These are phyloP conservation scores for Lipomyces yamadae DNA, from an alignment of 805 yeast species.

Conservation along the genomic window DNA sequence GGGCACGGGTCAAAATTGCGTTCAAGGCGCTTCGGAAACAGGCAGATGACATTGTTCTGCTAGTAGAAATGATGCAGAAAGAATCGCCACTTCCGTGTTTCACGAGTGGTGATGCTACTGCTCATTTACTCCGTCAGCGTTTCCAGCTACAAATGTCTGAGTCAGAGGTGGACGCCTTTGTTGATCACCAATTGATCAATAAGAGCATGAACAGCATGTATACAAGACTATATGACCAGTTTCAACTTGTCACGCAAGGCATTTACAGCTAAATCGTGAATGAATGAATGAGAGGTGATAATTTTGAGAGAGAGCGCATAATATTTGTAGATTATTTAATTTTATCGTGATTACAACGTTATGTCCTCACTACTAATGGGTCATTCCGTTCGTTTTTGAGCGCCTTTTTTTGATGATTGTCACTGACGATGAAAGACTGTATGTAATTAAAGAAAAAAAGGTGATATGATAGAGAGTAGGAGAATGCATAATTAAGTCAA, in stretches of 20 bases:
- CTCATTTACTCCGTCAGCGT: conserved; percentile 77
- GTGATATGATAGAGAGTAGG: neutral
- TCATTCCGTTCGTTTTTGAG: neutral
- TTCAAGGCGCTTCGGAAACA: conserved; percentile 75
- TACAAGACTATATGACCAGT: conserved; percentile 92
- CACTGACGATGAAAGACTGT: neutral
- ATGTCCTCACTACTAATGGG: neutral
- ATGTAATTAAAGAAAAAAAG: neutral
- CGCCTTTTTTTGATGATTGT: neutral
- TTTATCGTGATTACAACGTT: neutral
- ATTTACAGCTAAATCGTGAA: conserved; percentile 55
- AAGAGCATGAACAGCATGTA: conserved; percentile 86
- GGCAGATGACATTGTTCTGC: conserved; percentile 72
- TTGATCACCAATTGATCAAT: conserved; percentile 73
- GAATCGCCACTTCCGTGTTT: conserved; percentile 92
- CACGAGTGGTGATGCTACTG: conserved; percentile 82
- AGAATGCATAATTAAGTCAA: neutral
- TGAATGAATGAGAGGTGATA: neutral
- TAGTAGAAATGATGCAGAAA: conserved; percentile 93
- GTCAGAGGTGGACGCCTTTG: conserved; percentile 72
- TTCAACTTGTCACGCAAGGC: conserved; percentile 93
- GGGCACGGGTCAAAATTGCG: conserved; percentile 66
- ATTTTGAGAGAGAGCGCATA: neutral
- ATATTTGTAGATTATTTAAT: conserved; percentile 1
- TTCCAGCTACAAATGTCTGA: conserved; percentile 78